These are phyloP conservation scores for Echium plantagineum DNA, from an alignment of 257 asterid genomes.

Conservation along the genomic window DNA sequence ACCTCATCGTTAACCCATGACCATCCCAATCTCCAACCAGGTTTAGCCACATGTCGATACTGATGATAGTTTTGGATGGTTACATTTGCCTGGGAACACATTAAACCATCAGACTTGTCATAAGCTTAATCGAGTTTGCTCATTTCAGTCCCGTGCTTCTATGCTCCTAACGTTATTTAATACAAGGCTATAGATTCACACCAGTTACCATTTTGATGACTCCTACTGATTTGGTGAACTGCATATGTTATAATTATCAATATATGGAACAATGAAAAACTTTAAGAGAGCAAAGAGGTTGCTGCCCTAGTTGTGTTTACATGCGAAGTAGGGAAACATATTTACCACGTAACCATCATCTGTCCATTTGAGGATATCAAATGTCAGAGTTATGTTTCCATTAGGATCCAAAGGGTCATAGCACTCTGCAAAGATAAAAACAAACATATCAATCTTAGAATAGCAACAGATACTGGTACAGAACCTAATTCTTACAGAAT, in stretches of 20 bases:
- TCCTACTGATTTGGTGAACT: too few species aligned
- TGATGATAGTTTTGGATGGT: constrained; percentile 54
- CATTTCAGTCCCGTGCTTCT: not conserved
- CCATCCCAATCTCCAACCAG: constrained; percentile 78
- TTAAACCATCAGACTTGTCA: not conserved
- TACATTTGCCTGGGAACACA: constrained; percentile 40
- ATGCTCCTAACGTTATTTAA: too few species aligned
- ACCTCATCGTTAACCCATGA: constrained; percentile 39
- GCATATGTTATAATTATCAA: too few species aligned
- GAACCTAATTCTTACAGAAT: not conserved
- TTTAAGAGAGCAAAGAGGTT: too few species aligned
- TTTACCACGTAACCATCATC: constrained; percentile 53
- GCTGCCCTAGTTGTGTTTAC: not conserved
- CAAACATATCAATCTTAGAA: constrained; percentile 2
- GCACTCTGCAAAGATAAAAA: constrained; percentile 34
- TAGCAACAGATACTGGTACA: constrained; percentile 3
- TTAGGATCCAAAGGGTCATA: constrained; percentile 68
- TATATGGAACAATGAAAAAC: too few species aligned
- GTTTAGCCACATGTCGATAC: constrained; percentile 50
- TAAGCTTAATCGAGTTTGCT: not conserved
- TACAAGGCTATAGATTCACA: not conserved
- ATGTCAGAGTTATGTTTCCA: constrained; percentile 45
- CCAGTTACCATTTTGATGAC: not conserved
- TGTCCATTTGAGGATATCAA: constrained; percentile 37
- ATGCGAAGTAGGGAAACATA: not conserved